Evolutionary conservation across 177 flowering plant species (phyloP).

Genomic region (Vitis hybrid): DNA sequence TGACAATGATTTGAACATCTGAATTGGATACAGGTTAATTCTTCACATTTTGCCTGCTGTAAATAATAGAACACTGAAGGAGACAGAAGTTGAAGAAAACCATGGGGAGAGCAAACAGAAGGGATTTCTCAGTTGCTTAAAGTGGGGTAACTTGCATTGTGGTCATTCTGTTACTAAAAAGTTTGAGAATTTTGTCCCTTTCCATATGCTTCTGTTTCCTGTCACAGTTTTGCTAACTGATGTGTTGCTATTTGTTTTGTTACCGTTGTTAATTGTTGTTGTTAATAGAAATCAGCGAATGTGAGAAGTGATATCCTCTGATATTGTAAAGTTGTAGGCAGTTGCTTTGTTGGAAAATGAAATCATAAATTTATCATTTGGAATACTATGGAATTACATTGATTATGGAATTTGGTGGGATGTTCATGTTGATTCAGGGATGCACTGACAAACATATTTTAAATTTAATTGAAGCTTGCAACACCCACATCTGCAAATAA

Average conservation of each 20-base stretch:
- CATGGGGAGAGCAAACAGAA: slow-evolving; percentile 1
- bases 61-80: slow-evolving; percentile 23
- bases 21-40: slow-evolving; percentile 3
- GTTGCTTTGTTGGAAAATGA: slow-evolving; percentile 3
- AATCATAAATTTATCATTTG: neutral
- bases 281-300: slow-evolving; percentile 12
- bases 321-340: slow-evolving; percentile 22
- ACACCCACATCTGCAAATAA: no score
- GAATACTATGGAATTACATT: neutral
- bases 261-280: slow-evolving; percentile 2
- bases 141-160: slow-evolving; percentile 1
- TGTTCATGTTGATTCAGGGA: neutral
- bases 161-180: neutral
- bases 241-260: slow-evolving; percentile 6
- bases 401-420: neutral
- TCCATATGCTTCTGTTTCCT: slow-evolving; percentile 4
- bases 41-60: slow-evolving; percentile 20
- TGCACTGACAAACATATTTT: no score
- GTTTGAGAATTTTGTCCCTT: slow-evolving; percentile 8
- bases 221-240: slow-evolving; percentile 30
- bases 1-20: slow-evolving; percentile 1
- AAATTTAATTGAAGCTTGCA: no score
- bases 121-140: slow-evolving; percentile 1
- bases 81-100: slow-evolving; percentile 14
- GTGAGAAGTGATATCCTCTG: slow-evolving; percentile 1